phyloP scores from a whole-genome alignment of 2,329 filamentous ascomycete species.

The Chaetomium strumarium region DNA sequence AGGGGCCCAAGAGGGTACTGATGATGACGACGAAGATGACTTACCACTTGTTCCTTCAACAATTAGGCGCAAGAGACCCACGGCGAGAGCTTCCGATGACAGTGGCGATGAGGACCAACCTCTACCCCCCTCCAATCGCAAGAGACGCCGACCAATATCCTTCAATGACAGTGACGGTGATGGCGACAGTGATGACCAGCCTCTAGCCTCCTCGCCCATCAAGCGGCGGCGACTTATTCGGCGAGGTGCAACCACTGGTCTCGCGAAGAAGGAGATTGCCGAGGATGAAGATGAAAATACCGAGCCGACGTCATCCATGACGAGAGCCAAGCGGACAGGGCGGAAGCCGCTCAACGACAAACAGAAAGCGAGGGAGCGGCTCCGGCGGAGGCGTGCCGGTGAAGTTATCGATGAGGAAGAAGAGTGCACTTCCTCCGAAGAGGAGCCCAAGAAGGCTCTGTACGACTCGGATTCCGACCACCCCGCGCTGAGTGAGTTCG shows the following conservation, averaged over 20 bases:
- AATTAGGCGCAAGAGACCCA: slow-evolving; percentile 9
- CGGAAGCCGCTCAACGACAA: slow-evolving; percentile 21
- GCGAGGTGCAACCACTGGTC: neutral
- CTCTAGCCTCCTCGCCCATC: slow-evolving; percentile 10
- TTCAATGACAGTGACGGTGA: no score
- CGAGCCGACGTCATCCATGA: neutral
- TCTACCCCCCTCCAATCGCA: slow-evolving; percentile 14
- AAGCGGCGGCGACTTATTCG: slow-evolving; percentile 20
- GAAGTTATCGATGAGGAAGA: slow-evolving; percentile 25
- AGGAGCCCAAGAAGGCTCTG: slow-evolving; percentile 16
- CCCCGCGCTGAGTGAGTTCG: slow-evolving; percentile 28
- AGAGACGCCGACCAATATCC: slow-evolving; percentile 21
- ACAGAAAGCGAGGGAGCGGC: slow-evolving; percentile 27
- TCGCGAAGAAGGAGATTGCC: neutral
- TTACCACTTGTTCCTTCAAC: slow-evolving; percentile 13
- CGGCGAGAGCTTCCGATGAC: slow-evolving; percentile 14
- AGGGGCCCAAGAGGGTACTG: neutral
- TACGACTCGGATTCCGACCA: slow-evolving; percentile 31
- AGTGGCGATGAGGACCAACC: slow-evolving; percentile 16
- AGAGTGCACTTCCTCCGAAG: slow-evolving; percentile 5
- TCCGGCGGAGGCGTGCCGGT: slow-evolving; percentile 28
- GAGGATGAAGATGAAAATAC: slow-evolving; percentile 5
- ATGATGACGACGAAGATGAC: slow-evolving; percentile 14
- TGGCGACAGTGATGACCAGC: slow-evolving; percentile 15
- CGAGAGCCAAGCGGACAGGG: neutral